phyloP scores from a whole-genome alignment of 768 basidiomycete genomes.

The Hygrocybe punicea region DNA sequence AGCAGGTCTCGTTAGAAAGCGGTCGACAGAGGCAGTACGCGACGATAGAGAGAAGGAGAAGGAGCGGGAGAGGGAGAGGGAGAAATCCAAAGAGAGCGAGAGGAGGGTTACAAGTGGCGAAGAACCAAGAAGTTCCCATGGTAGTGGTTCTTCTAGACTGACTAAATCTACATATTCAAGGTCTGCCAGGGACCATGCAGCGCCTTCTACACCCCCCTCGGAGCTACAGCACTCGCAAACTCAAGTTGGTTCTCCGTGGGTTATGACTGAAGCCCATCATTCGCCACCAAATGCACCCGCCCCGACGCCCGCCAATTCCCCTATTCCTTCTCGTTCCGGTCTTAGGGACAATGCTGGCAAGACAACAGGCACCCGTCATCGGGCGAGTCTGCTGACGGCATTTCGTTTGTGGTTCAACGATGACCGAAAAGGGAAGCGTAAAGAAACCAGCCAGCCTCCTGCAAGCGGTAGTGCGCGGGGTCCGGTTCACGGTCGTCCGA shows the following conservation, averaged over 20 bases:
- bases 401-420: constrained; percentile 94
- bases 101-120: constrained; percentile 43
- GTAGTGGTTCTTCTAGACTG: constrained; percentile 58
- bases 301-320: constrained; percentile 52
- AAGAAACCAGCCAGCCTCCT: constrained; percentile 41
- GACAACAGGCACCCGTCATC: constrained; percentile 46
- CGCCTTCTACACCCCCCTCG: constrained; percentile 49
- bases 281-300: constrained; percentile 34
- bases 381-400: constrained; percentile 77
- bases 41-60: constrained; percentile 53
- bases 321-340: constrained; percentile 46
- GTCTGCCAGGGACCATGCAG: constrained; percentile 42
- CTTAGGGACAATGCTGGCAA: constrained; percentile 28
- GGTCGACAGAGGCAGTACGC: constrained; percentile 68
- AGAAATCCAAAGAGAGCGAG: constrained; percentile 45
- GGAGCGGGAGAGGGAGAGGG: constrained; percentile 43
- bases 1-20: constrained; percentile 79
- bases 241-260: constrained; percentile 69
- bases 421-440: constrained; percentile 83
- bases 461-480: constrained; percentile 21
- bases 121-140: constrained; percentile 65
- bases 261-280: constrained; percentile 50
- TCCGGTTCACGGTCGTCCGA: constrained; percentile 11
- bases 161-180: constrained; percentile 68
- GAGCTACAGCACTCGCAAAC: constrained; percentile 39